Evolutionary conservation across 768 basidiomycete species (phyloP).

Genomic region (Termitomyces sp.): DNA sequence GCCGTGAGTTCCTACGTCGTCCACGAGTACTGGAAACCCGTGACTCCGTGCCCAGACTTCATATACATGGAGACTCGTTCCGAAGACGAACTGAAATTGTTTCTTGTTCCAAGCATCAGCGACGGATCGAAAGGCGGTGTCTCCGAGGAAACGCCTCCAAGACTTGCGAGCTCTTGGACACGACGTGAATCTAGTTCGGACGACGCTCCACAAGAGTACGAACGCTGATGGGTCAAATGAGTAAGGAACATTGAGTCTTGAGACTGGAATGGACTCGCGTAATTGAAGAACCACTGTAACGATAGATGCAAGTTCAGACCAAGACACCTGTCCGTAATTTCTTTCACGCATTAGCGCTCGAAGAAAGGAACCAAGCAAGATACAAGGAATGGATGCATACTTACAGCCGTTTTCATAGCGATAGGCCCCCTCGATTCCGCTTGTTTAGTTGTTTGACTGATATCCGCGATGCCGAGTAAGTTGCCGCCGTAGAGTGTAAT

Average conservation of each 20-base stretch:
- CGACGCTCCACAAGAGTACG: conserved; percentile 12
- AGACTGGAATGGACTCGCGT: neutral
- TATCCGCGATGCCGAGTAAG: too few species aligned
- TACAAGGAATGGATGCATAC: neutral
- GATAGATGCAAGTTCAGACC: neutral
- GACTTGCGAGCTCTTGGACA: conserved; percentile 14
- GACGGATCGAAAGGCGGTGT: conserved; percentile 12
- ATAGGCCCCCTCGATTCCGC: too few species aligned
- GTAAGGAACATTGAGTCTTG: neutral
- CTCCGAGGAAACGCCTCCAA: conserved; percentile 16
- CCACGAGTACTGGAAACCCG: conserved; percentile 15
- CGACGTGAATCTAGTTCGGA: conserved; percentile 10
- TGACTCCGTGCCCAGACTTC: conserved; percentile 17
- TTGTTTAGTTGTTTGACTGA: too few species aligned
- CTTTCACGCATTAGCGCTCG: neutral
- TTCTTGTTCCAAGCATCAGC: conserved; percentile 4
- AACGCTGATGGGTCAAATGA: conserved; percentile 7
- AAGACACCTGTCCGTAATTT: conserved; percentile 3
- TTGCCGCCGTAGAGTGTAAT: too few species aligned
- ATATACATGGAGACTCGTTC: conserved; percentile 17
- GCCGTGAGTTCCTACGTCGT: conserved; percentile 20
- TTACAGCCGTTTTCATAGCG: neutral
- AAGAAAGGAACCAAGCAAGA: neutral
- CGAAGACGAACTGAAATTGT: conserved; percentile 19
- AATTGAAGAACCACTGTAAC: neutral